Evolutionary conservation across 202 grass and related monocot species (phyloP).

Genomic region (Schoenoplectus tabernaemontani): DNA sequence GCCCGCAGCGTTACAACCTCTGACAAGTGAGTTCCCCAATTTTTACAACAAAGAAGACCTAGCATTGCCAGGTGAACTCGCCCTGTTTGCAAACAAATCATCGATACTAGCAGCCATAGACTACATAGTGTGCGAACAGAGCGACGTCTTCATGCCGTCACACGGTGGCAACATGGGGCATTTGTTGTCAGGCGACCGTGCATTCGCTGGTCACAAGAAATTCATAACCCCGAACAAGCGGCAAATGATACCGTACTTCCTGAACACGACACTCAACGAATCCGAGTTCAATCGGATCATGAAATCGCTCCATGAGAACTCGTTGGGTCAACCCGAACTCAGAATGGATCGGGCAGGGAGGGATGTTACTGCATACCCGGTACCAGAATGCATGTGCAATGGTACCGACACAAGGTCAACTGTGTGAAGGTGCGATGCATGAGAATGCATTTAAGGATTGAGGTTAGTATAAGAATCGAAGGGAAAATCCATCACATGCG

Average conservation of each 20-base stretch:
- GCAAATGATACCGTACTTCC: conserved; percentile 29
- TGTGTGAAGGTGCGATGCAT: conserved; percentile 5
- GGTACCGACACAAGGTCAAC: conserved; percentile 13
- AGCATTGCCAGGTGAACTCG: conserved; percentile 15
- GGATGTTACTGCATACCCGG: conserved; percentile 34
- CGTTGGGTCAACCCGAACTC: conserved; percentile 20
- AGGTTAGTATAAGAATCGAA: conserved; percentile 14
- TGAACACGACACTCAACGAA: conserved; percentile 18
- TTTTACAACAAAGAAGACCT: conserved; percentile 38
- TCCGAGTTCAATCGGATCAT: conserved; percentile 27
- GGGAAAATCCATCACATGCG: not conserved
- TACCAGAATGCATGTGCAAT: conserved; percentile 43
- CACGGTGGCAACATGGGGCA: conserved; percentile 42
- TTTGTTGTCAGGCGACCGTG: conserved; percentile 26
- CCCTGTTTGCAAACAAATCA: conserved; percentile 22
- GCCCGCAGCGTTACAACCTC: not conserved
- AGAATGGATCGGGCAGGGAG: conserved; percentile 15
- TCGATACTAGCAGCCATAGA: conserved; percentile 31
- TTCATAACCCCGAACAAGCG: conserved; percentile 34
- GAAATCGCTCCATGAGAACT: conserved; percentile 25
- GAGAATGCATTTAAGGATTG: conserved; percentile 18
- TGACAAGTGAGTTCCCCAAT: conserved; percentile 25
- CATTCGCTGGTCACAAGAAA: conserved; percentile 30
- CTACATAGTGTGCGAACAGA: conserved; percentile 37
- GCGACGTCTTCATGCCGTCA: conserved; percentile 35